Evolutionary conservation across 495 filamentous ascomycete species (phyloP).

Genomic region (Symbiotaphrina buchneri): DNA sequence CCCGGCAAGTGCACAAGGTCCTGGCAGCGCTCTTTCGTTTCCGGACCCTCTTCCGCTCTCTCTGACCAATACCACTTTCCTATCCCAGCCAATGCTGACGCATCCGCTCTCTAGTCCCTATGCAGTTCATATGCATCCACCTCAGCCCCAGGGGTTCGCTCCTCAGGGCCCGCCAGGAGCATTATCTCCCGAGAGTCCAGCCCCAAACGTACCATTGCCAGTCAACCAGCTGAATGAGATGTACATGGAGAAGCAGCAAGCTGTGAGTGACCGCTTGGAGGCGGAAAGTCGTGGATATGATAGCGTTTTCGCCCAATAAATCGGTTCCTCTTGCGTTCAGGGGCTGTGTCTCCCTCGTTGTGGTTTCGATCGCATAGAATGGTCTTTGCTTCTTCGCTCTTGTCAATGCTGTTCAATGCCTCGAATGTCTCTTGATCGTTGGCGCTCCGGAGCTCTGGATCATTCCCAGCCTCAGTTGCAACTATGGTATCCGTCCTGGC

Average conservation of each 20-base stretch:
- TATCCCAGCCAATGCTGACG: slow-evolving; percentile 6
- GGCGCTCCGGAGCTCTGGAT: no score
- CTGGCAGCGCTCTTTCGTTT: no score
- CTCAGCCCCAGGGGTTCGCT: slow-evolving; percentile 14
- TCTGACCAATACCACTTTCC: slow-evolving; percentile 1
- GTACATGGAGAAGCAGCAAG: slow-evolving; percentile 19
- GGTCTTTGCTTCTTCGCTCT: no score
- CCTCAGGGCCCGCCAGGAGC: slow-evolving; percentile 20
- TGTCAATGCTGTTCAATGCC: no score
- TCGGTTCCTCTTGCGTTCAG: neutral
- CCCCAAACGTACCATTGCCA: slow-evolving; percentile 19
- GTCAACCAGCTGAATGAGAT: slow-evolving; percentile 22
- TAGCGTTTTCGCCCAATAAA: slow-evolving; percentile 17
- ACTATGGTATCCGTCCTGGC: no score
- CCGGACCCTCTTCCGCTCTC: no score
- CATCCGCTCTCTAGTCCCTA: slow-evolving; percentile 20
- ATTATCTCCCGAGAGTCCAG: slow-evolving; percentile 15
- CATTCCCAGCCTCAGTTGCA: no score
- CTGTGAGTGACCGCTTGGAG: slow-evolving; percentile 21
- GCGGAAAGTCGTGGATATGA: slow-evolving; percentile 21
- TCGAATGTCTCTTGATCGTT: no score
- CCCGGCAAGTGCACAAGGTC: no score
- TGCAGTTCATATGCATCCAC: slow-evolving; percentile 23
- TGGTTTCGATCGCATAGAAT: no score
- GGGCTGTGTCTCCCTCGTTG: neutral